Base-by-base conservation (phyloP, 345 rosid genomes). In the Arabidopsis arenosa region DNA sequence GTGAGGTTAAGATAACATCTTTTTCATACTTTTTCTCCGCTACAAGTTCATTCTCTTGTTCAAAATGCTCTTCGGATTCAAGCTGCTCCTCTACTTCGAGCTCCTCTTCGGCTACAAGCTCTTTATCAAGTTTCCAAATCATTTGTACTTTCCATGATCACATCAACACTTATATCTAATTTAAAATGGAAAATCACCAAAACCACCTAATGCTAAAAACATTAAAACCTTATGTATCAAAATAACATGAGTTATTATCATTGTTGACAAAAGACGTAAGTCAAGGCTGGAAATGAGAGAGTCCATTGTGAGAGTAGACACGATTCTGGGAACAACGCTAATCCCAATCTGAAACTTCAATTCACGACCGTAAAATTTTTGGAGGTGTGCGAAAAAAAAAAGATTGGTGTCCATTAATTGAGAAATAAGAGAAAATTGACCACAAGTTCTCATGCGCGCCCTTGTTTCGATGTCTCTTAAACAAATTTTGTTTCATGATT, bases 261-360 rank as follows among this genome's bases (percentile, higher is more conserved):
- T 77, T 61, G 86, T 75, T 61, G 88, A 86, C 72, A 85, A 74
- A 62, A 83, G 73, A 23, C 88, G 83, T 18, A 18, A 14, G 17
- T 7, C 53, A 45, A 6, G 17, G 51, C 21, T 45, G 51, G 51
- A n/a, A n/a, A 45, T 45, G 18, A 45, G 51, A 9, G 41, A 45
- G 18, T 45, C 21, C 9, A 45, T 45, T n/a, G 52, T 48, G 10
- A 48, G 53, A 48, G 10, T 2, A 48, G 23, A n/a, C 23, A 15
- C 9, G 1, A 15, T 45, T 45, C 9, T 5, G 18, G 7, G 51
- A 14, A n/a, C 51, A 6, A n/a, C 18, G 51, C 18, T 45, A n/a
- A 45, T n/a, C 51, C 21, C 52, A 15, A 47, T n/a, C 21, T 47
- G 4, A 47, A 47, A 47, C 52, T 5, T 47, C 1, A 4, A 47